Evolutionary conservation across 345 rosid species (phyloP), one percentile per base, ranked within the genome.

Genomic region (Cardamine resedifolia): DNA sequence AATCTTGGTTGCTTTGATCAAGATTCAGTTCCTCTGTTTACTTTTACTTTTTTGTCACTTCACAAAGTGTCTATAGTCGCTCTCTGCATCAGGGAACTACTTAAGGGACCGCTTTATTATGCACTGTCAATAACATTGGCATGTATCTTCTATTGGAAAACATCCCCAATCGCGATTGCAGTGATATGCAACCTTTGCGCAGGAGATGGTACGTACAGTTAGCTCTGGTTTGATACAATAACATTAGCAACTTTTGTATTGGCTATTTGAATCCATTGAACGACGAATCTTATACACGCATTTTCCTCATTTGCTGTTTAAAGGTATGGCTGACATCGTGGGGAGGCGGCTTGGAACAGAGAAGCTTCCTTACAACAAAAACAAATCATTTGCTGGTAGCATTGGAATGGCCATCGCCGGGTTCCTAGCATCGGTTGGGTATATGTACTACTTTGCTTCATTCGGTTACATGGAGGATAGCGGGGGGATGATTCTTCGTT

Each of bases 141-240:
- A 10, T 81, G 86, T 66, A 72, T 75, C 30, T 30, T 85, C 75
- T 91, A 83, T 68, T 91, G 98, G 98, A 87, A 89, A 76, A 77
- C 86, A 75, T 87, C 98, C 48, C 97, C 99, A 1, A 64, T 85
- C 31, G 83, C 85, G 27, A 79, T 95, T 69, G 96, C 97, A 15
- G 86, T 91, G 62, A 50, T 91, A 72, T 91, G 96, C 83, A 95
- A 95, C 81, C 84, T 95, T 52, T 91, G 99, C 39, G 99, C 99
- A 45, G 99, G 99, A 87, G 99, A 95, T 82, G 99, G 99, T 95
- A 83, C 18, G 24, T 70, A 59, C 23, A 59, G 30, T 58, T 31
- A 19, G 34, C 71, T 77, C 18, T 63, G 18, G 31, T 77, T 64
- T 57, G 39, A 38, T 18, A 5, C 16, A 16, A 4, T 53, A 3